Evolutionary conservation across 1,284 basidiomycete species (phyloP), one percentile per base, ranked within the genome.

Genomic region (Cryptococcus floricola): DNA sequence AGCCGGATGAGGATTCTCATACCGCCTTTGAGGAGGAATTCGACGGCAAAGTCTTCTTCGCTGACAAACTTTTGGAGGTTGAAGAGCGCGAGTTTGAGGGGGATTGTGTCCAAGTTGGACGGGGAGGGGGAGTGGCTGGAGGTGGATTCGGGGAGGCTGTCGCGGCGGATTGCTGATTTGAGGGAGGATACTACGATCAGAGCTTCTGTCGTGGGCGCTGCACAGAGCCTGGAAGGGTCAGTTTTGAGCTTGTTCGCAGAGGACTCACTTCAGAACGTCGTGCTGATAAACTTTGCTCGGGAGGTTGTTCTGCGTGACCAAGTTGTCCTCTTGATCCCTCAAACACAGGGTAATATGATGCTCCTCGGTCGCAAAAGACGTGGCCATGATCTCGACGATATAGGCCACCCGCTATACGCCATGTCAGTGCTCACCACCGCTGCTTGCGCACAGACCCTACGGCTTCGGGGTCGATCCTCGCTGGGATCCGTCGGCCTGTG

Each of bases 281-380:
- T 89, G 90, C 53, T 81, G 81, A 76, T 84, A 85, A 60, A 93
- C 90, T 79, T 88, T 90, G 77, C 84, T 87, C 69, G 84, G 82
- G 69, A 77, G 72, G 89, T 95, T 71, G 60, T 90, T 87, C 68
- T 92, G 90, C 27, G 92, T 95, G n/a, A 98, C 87, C 48, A 97
- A 78, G 67, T 89, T 88, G 63, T 92, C 89, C 28, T 81, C 84
- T 65, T 93, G 89, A 69, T 96, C 92, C 64, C 94, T 81, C 56
- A 98, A 76, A 1, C 91, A 90, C 67, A 87, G 93, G 58, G 90
- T 81, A 4, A 85, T 83, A 13, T 89, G 84, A 0, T 89, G 85
- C 53, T 93, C 91, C 59, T 86, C 85, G 48, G 94, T 85, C 68
- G 88, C 87, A 64, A 97, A 75, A n/a, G 70, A 69, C 39, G 64